Base-by-base conservation (phyloP, 768 basidiomycete genomes). In the Boletales sp. region DNA sequence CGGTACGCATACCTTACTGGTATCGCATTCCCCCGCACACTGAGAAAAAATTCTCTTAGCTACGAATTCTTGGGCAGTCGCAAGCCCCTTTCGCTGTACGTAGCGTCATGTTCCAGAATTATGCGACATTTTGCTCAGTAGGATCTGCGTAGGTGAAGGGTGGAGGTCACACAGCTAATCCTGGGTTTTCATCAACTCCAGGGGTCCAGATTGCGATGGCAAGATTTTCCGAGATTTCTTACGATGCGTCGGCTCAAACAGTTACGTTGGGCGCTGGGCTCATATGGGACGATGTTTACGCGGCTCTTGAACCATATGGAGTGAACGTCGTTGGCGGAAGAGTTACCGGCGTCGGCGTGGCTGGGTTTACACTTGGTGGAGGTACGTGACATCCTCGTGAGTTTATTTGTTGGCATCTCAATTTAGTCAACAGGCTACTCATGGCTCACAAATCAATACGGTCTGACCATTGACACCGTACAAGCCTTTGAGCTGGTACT, bases 251-350 rank as follows among this genome's bases (percentile, higher is more conserved):
- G 0, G 55, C 70, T 0, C 66, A 73, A 50, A 78, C 73, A 0
- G 79, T 61, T 2, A 64, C 60, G 5, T 43, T 75, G 18, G 73
- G 70, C 14, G 55, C 70, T 0, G 71, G 74, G 8, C 62, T 81
- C 3, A 67, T 80, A 13, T 88, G 84, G 85, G 84, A 87, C 57
- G 74, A 84, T 42, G 83, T 80, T 67, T 87, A 85, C 51, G 65
- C 63, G 8, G 52, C 50, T 11, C 71, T 86, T 1, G 74, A 67
- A 8, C 79, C 77, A 1, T 56, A 72, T 40, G 69, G 67, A 1
- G 78, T 82, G 10, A 82, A 73, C 40, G 80, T 84, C 11, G 73
- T 84, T 5, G 83, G 84, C 4, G 80, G 9, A 65, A 42, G 81
- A 2, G 75, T 82, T 0, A 55, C 71, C 2, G 83, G 82, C 11